Conservation (phyloP, 1,284 basidiomycete species). For the Ustilago tritici region DNA sequence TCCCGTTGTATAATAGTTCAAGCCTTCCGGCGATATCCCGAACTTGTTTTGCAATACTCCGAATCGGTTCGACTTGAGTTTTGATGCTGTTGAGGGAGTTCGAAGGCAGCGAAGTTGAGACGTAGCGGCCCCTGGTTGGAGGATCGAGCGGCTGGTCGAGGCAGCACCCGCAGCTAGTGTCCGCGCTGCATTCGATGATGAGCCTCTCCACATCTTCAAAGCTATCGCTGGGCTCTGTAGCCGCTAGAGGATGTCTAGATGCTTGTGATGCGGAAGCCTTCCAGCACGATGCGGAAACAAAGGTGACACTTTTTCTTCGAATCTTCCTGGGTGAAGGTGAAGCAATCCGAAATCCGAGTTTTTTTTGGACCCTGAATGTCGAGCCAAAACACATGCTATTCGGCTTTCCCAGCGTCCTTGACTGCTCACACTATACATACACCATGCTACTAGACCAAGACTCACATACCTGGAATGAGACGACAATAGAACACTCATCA, state of each 20-base stretch:
- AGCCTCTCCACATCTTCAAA: not conserved
- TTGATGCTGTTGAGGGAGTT: constrained; percentile 9
- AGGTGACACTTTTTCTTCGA: not conserved
- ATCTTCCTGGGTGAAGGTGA: not conserved
- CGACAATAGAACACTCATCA: not conserved
- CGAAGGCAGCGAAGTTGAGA: constrained; percentile 1
- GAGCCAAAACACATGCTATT: not conserved
- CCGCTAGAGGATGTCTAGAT: not conserved
- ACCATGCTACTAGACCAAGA: not conserved
- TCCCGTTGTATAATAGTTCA: not conserved
- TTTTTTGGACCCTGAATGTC: constrained; percentile 5
- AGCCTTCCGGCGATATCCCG: not conserved
- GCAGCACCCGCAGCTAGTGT: not conserved
- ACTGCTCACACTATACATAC: not conserved
- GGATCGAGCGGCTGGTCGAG: constrained; percentile 5
- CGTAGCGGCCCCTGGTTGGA: not conserved
- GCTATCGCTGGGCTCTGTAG: not conserved
- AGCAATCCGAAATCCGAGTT: constrained; percentile 4
- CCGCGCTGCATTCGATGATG: constrained; percentile 1
- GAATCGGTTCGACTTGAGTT: not conserved
- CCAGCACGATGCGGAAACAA: not conserved
- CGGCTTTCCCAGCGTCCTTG: not conserved
- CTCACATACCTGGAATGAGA: not conserved
- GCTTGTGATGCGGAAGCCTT: not conserved
- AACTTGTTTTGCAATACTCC: not conserved